Base-by-base conservation (phyloP, 2,329 filamentous ascomycete species). In the Fusarium piperis region DNA sequence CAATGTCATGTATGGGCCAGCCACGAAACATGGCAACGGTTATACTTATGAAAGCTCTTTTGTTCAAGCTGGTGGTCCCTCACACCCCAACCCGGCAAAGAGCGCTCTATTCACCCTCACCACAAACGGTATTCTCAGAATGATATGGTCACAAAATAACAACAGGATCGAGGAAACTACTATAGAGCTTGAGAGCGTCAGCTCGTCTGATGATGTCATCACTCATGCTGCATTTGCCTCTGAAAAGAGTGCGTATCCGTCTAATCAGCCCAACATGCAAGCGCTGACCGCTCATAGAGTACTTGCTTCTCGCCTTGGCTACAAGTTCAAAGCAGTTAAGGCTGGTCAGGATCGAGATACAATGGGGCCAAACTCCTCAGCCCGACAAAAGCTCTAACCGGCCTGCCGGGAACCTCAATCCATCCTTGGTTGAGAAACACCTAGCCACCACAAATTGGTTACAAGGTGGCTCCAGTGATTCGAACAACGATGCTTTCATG, bases 41-140 rank as follows among this genome's bases (percentile, higher is more conserved):
- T 97, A 94, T 85, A 86, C 85, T 11, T 95, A 94, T 75, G 89
- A 92, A 53, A 90, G 88, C 62, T 89, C 89, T 11, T 87, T 90
- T 58, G 86, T 91, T 35, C 88, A 90, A 38, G 89, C 90, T 11
- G 86, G 90, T 44, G 92, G 92, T 4, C 93, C 94, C 6, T 91
- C 88, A 67, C 94, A 97, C 78, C 92, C 92, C 0, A 88, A 89
- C 65, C 85, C 89, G 3, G 85, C 86, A 59, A 94, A 93, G 79
- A 92, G 92, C 55, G 92, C 93, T 1, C 81, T 98, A 46, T 81
- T 97, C 13, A 93, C 91, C 71, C 87, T 97, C 59, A 96, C 93
- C 32, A 88, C 91, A 48, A 90, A 90, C 73, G 94, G 93, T 9
- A 83, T 89, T 53, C 84, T 98, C 61, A 92, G 91, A 75, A 85